Evolutionary conservation across 306 rosid species (phyloP).

Genomic region (Lathyrus oleraceus): DNA sequence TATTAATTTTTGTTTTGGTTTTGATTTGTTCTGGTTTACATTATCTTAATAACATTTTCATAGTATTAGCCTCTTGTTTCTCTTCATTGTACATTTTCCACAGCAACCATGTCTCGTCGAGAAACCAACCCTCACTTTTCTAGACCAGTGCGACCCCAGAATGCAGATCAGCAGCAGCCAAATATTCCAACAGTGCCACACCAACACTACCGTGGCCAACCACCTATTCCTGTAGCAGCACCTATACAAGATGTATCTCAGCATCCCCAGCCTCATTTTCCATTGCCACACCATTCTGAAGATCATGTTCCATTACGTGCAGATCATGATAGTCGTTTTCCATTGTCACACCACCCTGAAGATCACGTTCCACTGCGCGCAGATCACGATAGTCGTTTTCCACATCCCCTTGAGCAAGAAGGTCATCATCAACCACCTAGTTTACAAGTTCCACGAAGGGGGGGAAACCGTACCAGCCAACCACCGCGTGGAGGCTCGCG

Average conservation of each 20-base stretch:
- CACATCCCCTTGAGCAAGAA: not conserved
- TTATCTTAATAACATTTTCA: constrained; percentile 39
- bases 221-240: constrained; percentile 8
- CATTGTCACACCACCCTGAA: not conserved
- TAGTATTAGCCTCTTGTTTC: constrained; percentile 24
- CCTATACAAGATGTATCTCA: constrained; percentile 5
- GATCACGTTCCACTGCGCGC: not conserved
- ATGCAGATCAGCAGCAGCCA: constrained; percentile 27
- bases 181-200: constrained; percentile 23
- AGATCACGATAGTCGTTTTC: not conserved
- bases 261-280: not conserved
- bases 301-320: not conserved
- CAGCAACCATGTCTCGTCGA: constrained; percentile 44
- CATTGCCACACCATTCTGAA: not conserved
- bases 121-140: constrained; percentile 81
- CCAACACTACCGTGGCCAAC: constrained; percentile 22
- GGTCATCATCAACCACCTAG: constrained; percentile 11
- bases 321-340: not conserved
- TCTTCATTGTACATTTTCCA: constrained; percentile 27
- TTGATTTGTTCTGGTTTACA: constrained; percentile 32
- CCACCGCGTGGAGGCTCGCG: constrained; percentile 1
- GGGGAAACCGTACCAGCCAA: constrained; percentile 3
- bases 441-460: constrained; percentile 1
- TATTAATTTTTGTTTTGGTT: constrained; percentile 26
- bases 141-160: constrained; percentile 37